Base-by-base conservation (phyloP, 1,284 basidiomycete species). In the Athelia psychrophila region DNA sequence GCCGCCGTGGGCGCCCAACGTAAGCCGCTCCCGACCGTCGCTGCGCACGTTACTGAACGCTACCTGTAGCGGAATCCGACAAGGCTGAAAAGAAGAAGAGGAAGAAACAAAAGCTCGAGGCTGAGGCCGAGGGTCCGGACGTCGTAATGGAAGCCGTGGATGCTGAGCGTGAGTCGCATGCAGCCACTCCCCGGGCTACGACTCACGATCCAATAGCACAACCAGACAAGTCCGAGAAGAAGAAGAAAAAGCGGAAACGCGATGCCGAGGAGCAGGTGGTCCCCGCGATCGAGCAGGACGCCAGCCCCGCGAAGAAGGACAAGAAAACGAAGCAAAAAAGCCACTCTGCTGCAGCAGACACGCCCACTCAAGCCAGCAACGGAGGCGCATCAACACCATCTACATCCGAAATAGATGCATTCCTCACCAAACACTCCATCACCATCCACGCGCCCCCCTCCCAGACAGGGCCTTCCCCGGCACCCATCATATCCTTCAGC, bases 401-500 rank as follows among this genome's bases (percentile, higher is more conserved):
- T 25, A 53, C 71, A 3, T 52, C 67, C 3, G 79, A 87, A 25
- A 74, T 82, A 33, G 73, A 77, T 27, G 76, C 78, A 1, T 97
- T 87, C 74, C 77, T 95, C 32, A 63, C 70, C 38, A 83, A 83
- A 56, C 84, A 96, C 68, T 77, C 78, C 32, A 84, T 98, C 60
- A 88, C 84, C 12, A 85, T 96, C 49, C 81, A 83, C 59, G 72
- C 77, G 48, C 75, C 81, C 23, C 58, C 75, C 45, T 66, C 72
- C 58, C 63, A 74, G 44, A 56, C 70, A 2, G 58, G 74, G 2
- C 76, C 86, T 58, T n/a, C 38, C n/a, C 38, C 20, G 20, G 75
- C 76, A 5, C 93, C 95, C n/a, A 76, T 94, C 54, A 78, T 92
- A 45, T 79, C 84, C 9, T 97, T 99, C 68, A 72, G 80, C 44